Evolutionary conservation across 2,329 filamentous ascomycete genomes (phyloP).

Genomic region (Cryoendolithus antarcticus): DNA sequence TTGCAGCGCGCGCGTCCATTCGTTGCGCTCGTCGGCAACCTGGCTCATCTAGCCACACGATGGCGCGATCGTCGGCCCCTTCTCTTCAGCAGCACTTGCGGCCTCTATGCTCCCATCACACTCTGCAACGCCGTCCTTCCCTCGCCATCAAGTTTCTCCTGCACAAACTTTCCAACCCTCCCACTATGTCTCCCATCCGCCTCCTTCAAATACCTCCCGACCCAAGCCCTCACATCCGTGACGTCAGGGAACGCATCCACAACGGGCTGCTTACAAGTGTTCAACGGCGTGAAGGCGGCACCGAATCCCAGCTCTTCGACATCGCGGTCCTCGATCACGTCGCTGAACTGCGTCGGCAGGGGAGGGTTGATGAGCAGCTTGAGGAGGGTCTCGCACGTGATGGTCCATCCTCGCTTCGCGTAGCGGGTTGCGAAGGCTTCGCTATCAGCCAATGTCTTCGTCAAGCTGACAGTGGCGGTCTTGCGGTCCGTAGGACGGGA

Average conservation of each 20-base stretch:
- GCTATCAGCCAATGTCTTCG: slow-evolving; percentile 82
- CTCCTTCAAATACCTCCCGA: slow-evolving; percentile 63
- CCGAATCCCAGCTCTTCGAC: slow-evolving; percentile 93
- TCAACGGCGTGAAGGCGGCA: slow-evolving; percentile 84
- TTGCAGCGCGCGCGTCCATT: too few relatives aligned
- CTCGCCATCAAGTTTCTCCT: slow-evolving; percentile 48
- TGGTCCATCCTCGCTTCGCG: slow-evolving; percentile 71
- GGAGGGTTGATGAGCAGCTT: slow-evolving; percentile 84
- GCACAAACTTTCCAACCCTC: slow-evolving; percentile 57
- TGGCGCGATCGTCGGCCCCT: too few relatives aligned
- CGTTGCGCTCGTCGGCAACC: too few relatives aligned
- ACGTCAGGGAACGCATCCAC: slow-evolving; percentile 81
- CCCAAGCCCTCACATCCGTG: slow-evolving; percentile 67
- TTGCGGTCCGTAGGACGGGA: slow-evolving; percentile 83
- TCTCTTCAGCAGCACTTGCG: too few relatives aligned
- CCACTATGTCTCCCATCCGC: slow-evolving; percentile 65
- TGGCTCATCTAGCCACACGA: too few relatives aligned
- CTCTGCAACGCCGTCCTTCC: slow-evolving; percentile 28
- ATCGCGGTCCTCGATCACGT: slow-evolving; percentile 71
- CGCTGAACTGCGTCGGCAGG: slow-evolving; percentile 50
- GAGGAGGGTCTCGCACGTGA: slow-evolving; percentile 79
- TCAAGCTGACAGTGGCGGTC: slow-evolving; percentile 81
- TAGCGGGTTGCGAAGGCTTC: slow-evolving; percentile 64
- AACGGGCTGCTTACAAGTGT: slow-evolving; percentile 66
- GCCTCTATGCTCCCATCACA: slow-evolving; percentile 21